These are phyloP conservation scores for Leishmania braziliensis DNA, from an alignment of 208 protist species.

Conservation along the genomic window DNA sequence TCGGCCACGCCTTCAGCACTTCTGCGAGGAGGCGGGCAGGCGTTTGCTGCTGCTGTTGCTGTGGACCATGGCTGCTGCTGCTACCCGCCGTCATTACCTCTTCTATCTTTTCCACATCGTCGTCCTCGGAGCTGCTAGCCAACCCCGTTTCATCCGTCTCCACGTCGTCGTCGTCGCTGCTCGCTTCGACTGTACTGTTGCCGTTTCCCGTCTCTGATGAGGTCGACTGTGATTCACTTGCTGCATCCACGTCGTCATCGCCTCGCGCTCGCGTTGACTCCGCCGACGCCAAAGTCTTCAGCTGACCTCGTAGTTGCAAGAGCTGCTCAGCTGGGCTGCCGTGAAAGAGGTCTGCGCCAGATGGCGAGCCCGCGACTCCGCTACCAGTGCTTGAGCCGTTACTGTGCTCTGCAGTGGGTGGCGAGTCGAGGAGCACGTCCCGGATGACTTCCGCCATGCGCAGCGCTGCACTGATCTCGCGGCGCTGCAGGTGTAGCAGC, in stretches of 20 bases:
- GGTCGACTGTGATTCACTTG: background rate
- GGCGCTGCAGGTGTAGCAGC: constrained; percentile 21
- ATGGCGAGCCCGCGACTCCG: background rate
- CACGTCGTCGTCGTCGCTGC: background rate
- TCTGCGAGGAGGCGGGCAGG: background rate
- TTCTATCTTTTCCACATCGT: background rate
- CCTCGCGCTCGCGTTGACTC: background rate
- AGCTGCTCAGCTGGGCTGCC: constrained; percentile 19
- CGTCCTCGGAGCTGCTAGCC: background rate
- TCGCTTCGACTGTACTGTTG: constrained; percentile 6
- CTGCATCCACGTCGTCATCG: background rate
- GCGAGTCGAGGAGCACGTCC: background rate
- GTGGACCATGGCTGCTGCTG: background rate
- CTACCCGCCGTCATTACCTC: background rate
- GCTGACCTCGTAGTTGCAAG: constrained; percentile 6
- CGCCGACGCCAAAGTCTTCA: background rate
- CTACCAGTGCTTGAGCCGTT: background rate
- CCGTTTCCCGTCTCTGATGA: background rate
- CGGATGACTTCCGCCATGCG: constrained; percentile 17
- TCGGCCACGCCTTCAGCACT: background rate
- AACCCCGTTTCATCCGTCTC: background rate
- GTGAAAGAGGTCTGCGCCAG: constrained; percentile 4
- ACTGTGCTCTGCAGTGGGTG: background rate
- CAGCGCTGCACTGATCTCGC: constrained; percentile 7
- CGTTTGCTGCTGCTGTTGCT: constrained; percentile 2